Conservation (phyloP, 805 yeast genomes). For the Candida arabinofermentans region DNA sequence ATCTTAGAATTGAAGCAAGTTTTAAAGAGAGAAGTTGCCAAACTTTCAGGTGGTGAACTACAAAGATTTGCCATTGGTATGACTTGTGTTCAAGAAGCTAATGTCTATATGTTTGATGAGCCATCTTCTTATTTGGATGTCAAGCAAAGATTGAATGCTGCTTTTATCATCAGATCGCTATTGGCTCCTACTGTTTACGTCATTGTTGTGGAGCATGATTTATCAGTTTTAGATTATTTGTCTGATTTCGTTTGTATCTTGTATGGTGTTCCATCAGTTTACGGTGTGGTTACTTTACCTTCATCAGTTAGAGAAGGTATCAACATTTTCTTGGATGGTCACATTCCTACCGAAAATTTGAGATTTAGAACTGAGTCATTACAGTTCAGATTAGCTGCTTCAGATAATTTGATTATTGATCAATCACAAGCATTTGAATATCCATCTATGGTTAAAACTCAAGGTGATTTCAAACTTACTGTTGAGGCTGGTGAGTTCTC, state of each 20-base stretch:
- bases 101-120: slow-evolving; percentile 98
- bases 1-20: slow-evolving; percentile 74
- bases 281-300: slow-evolving; percentile 97
- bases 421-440: slow-evolving; percentile 74
- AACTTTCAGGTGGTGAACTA: slow-evolving; percentile 96
- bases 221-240: slow-evolving; percentile 93
- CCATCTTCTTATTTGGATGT: slow-evolving; percentile 98
- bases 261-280: slow-evolving; percentile 97
- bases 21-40: slow-evolving; percentile 80
- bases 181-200: slow-evolving; percentile 75
- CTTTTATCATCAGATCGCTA: slow-evolving; percentile 85
- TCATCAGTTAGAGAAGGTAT: slow-evolving; percentile 98
- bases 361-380: slow-evolving; percentile 95
- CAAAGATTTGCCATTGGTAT: slow-evolving; percentile 98
- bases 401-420: slow-evolving; percentile 71
- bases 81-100: slow-evolving; percentile 93
- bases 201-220: slow-evolving; percentile 97
- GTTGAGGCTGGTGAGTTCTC: slow-evolving; percentile 88
- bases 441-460: slow-evolving; percentile 82
- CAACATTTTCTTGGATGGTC: slow-evolving; percentile 97
- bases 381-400: slow-evolving; percentile 86
- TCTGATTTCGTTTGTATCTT: slow-evolving; percentile 96
- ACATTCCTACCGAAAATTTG: slow-evolving; percentile 93
- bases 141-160: slow-evolving; percentile 97
- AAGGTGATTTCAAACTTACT: slow-evolving; percentile 88